Base-by-base conservation (phyloP, 257 asterid species). In the Henckelia pumila region DNA sequence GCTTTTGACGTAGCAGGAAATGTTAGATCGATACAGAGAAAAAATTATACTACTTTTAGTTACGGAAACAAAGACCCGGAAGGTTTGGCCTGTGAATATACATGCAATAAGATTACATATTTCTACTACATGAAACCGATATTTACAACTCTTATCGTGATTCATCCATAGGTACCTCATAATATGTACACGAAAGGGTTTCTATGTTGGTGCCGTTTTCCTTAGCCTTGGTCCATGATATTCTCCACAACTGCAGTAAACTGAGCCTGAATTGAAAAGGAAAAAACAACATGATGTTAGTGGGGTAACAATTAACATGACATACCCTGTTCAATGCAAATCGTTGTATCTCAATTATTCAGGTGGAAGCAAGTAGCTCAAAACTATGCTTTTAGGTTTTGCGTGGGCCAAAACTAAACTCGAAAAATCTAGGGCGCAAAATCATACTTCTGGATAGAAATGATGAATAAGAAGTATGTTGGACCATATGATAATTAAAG, bases 171-270 rank as follows among this genome's bases (percentile, higher is more conserved):
- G 96, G 81, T 30, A 88, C 87, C 37, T 56, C 70, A 44, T 89
- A 26, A 69, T 92, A 92, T 20, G 81, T 76, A 64, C 59, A 78
- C 3, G 88, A 49, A 66, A 64, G 47, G 56, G 67, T 71, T 77
- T 88, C 97, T 37, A 76, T 78, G 29, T 63, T 29, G 20, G 13
- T 56, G 53, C 89, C 84, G 55, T 87, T 84, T 75, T 64, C 76
- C 68, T 83, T 83, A 56, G 75, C 79, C 84, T 83, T 92, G 33
- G 78, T 83, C 96, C 93, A 55, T n/a, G 89, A 82, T 76, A 89
- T 69, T 69, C 82, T 84, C 98, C 98, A 92, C 14, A 50, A 77
- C 63, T 76, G 86, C 33, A 78, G 76, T 76, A 92, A 82, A 73
- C 96, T 92, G 26, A 67, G 68, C 89, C 97, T 89, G 91, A 73